Evolutionary conservation across 2,329 filamentous ascomycete species (phyloP).

Genomic region (Ophiostoma ulmi): DNA sequence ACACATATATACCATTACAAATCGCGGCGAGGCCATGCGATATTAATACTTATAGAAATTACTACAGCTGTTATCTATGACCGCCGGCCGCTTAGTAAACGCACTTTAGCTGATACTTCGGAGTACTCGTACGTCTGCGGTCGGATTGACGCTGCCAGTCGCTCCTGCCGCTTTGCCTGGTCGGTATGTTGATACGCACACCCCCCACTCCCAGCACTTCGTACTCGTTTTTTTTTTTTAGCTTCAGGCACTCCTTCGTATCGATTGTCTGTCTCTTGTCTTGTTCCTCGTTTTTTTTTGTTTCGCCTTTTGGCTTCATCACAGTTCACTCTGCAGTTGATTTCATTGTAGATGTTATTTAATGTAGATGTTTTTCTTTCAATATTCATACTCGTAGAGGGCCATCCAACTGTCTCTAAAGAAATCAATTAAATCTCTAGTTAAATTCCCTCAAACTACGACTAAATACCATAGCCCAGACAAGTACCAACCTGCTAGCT

Average conservation of each 20-base stretch:
- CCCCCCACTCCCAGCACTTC: neutral
- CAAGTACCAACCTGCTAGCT: neutral
- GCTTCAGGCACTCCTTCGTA: slow-evolving; percentile 7
- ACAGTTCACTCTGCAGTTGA: too few species aligned
- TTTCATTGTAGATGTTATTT: neutral
- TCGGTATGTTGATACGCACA: neutral
- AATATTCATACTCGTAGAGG: neutral
- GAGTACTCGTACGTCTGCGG: too few species aligned
- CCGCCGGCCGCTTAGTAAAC: neutral
- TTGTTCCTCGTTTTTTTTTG: neutral
- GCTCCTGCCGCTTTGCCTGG: neutral
- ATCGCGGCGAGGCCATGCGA: too few species aligned
- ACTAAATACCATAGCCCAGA: too few species aligned
- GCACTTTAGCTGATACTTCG: neutral
- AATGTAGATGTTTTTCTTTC: neutral
- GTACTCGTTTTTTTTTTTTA: slow-evolving; percentile 13
- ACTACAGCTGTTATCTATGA: neutral
- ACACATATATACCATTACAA: neutral
- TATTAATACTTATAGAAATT: too few species aligned
- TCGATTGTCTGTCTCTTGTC: neutral
- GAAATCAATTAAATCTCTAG: too few species aligned
- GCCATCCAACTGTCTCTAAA: too few species aligned
- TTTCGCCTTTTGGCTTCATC: neutral
- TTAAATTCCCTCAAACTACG: too few species aligned
- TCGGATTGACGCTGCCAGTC: neutral